Evolutionary conservation across 2,329 filamentous ascomycete species (phyloP).

Genomic region (Aspergillus ustus): DNA sequence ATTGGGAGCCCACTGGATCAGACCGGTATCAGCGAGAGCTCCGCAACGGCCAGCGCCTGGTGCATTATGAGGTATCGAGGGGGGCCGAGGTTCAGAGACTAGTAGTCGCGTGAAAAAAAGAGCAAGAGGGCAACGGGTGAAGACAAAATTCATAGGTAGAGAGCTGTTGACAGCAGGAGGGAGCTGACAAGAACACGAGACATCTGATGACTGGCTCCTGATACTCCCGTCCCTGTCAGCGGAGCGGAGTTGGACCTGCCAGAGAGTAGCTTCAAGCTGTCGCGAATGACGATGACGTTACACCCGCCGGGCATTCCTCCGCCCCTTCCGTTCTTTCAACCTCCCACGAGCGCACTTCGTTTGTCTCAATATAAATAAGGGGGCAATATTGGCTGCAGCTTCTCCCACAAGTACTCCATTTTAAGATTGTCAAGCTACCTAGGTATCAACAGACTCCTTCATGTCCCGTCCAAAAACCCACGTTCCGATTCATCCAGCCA

Average conservation of each 20-base stretch:
- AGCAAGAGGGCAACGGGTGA: neutral
- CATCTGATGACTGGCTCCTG: neutral
- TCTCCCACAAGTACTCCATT: neutral
- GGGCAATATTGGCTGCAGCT: too few relatives aligned
- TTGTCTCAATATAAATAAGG: neutral
- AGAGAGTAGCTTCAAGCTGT: neutral
- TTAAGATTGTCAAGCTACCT: neutral
- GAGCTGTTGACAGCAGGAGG: neutral
- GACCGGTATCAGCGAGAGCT: conserved; percentile 35
- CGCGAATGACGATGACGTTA: neutral
- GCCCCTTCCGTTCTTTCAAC: neutral
- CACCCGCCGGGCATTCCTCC: neutral
- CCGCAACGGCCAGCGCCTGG: conserved; percentile 28
- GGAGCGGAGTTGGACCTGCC: neutral
- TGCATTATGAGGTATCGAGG: conserved; percentile 26
- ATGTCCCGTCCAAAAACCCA: neutral
- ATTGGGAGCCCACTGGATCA: conserved; percentile 42
- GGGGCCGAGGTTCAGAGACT: neutral
- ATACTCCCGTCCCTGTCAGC: neutral
- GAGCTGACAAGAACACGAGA: conserved; percentile 2
- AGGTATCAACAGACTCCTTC: neutral
- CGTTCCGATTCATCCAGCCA: neutral
- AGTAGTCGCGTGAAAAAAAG: neutral
- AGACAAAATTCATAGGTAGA: neutral
- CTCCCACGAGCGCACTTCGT: neutral